Base-by-base conservation (phyloP, 768 basidiomycete species). In the Royoungia palumana region DNA sequence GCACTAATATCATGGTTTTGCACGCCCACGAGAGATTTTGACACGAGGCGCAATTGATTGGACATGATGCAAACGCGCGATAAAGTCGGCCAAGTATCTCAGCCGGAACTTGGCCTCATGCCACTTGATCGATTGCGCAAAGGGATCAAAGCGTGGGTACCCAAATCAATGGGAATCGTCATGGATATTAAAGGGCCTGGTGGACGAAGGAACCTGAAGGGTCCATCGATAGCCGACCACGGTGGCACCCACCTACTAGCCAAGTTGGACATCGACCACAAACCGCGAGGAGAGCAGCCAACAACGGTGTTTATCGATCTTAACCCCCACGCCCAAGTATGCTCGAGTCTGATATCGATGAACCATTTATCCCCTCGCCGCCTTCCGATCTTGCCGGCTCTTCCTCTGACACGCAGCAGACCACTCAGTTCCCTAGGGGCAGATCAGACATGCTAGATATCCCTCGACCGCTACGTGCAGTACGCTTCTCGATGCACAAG, bases 401-500 rank as follows among this genome's bases (percentile, higher is more conserved):
- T 13, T 62, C 65, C 16, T 61, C 62, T 17, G 67, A 69, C 34
- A 58, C 60, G 16, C 63, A 61, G 14, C 60, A 59, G 39, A 46
- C 66, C 13, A 25, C 51, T 11, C 54, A 45, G 22, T 35, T 56
- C 19, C 52, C 55, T 11, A 54, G 55, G 50, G 56, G 46, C 9
- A 49, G 58, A 41, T 4, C 57, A 30, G 35, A 44, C 21, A 60
- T 60, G 63, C 41, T 58, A 5, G 65, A 67, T 37, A 39, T 58
- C 21, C 66, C 61, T 36, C 57, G 64, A 41, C 53, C 54, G n/a
- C 57, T 67, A 21, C 67, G 58, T 7, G 67, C 61, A 20, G 68
- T 68, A 20, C 66, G 68, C 43, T 69, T 35, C 44, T 67, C 66
- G 47, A 52, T 57, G 51, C 65, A 66, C 54, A 66, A 66, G 14